These are phyloP conservation scores for Mycena galopus DNA, from an alignment of 768 basidiomycete species.

Conservation along the genomic window DNA sequence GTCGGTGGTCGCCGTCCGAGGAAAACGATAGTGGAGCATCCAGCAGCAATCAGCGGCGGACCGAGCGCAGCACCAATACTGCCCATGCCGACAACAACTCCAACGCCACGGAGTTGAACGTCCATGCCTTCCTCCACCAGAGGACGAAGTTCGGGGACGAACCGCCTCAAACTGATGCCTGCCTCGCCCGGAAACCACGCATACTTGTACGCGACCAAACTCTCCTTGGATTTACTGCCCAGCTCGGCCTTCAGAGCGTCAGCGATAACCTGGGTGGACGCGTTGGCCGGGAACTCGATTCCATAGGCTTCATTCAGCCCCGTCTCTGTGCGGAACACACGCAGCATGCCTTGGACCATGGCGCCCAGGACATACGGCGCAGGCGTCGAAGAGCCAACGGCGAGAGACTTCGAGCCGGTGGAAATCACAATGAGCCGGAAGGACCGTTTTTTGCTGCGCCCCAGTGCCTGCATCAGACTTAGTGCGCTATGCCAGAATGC, in stretches of 20 bases:
- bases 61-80: constrained; percentile 45
- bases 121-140: constrained; percentile 14
- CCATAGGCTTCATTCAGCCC: constrained; percentile 35
- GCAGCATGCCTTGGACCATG: too few species aligned
- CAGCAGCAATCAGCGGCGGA: constrained; percentile 38
- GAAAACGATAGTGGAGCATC: too few species aligned
- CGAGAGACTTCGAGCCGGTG: not conserved
- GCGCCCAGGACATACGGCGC: constrained; percentile 21
- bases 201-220: constrained; percentile 15
- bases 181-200: not conserved
- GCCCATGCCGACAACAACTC: constrained; percentile 51
- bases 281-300: constrained; percentile 4
- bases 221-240: not conserved
- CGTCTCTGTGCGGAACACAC: constrained; percentile 43
- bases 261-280: not conserved
- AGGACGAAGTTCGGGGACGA: constrained; percentile 42
- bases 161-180: constrained; percentile 30
- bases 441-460: not conserved
- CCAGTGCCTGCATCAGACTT: constrained; percentile 26
- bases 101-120: constrained; percentile 38
- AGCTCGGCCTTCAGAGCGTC: constrained; percentile 1
- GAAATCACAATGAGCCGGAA: constrained; percentile 25
- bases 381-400: not conserved
- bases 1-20: too few species aligned
- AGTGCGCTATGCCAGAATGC: constrained; percentile 20